phyloP scores from a whole-genome alignment of 78 protist genomes.

The Tieghemostelium lacteum region DNA sequence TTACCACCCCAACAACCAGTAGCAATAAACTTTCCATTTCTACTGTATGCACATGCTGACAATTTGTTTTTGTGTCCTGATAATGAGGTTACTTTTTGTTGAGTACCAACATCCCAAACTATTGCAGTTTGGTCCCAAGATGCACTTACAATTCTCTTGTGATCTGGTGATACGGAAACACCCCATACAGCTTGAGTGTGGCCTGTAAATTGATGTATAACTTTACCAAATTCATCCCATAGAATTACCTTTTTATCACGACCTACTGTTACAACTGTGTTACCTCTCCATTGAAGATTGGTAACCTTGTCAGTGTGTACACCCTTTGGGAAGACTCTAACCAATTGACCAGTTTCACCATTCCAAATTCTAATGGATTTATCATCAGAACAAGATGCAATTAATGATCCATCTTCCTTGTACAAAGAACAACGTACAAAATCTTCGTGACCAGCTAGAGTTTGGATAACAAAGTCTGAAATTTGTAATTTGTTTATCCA shows the following conservation, averaged over 20 bases:
- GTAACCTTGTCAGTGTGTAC: constrained; percentile 55
- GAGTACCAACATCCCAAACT: constrained; percentile 54
- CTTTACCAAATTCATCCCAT: constrained; percentile 77
- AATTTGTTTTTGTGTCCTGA: constrained; percentile 21
- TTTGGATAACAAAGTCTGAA: constrained; percentile 33
- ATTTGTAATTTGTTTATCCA: constrained; percentile 62
- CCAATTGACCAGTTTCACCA: constrained; percentile 50
- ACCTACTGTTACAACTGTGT: constrained; percentile 4
- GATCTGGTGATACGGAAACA: constrained; percentile 35
- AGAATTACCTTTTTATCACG: constrained; percentile 44
- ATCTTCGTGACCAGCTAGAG: constrained; percentile 68
- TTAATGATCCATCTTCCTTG: constrained; percentile 30
- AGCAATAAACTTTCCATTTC: constrained; percentile 6
- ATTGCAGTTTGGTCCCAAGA: constrained; percentile 40
- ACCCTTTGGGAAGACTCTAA: constrained; percentile 58
- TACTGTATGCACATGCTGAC: constrained; percentile 40
- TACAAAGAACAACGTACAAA: constrained; percentile 36
- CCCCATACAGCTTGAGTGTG: constrained; percentile 62
- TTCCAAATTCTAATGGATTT: constrained; percentile 54
- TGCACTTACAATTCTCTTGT: constrained; percentile 18
- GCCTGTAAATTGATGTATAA: background rate
- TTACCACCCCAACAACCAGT: constrained; percentile 69
- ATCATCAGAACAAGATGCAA: constrained; percentile 69
- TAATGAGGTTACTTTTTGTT: background rate
- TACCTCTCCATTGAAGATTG: constrained; percentile 31